A percentile compares a stretch with the other conserved stretches of the same genome.
Evolutionary conservation across 345 rosid genomes (phyloP).

Genomic region (Viola odorata): DNA sequence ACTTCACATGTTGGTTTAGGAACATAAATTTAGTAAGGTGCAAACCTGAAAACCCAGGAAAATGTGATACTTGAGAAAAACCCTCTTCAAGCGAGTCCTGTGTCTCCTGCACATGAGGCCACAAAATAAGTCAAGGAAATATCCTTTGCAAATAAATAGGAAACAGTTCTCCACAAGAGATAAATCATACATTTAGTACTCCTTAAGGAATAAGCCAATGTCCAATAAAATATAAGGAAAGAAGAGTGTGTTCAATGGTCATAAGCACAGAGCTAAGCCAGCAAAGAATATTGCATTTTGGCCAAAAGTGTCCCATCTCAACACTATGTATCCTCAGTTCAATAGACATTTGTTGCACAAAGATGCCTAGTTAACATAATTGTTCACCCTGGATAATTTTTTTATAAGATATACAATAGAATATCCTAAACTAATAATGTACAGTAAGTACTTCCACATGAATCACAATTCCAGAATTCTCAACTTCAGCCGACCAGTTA

Average conservation of each 20-base stretch:
- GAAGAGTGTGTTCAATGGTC: too few relatives aligned
- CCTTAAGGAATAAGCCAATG: background rate
- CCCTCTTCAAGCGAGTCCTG: constrained; percentile 52
- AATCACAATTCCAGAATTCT: background rate
- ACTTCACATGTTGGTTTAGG: constrained; percentile 6
- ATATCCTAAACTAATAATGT: background rate
- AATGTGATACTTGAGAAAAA: constrained; percentile 46
- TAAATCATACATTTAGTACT: background rate
- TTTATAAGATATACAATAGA: background rate
- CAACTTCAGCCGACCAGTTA: background rate
- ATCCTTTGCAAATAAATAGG: background rate
- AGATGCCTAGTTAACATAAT: background rate
- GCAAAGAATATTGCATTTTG: background rate
- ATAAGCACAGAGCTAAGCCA: background rate
- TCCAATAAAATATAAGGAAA: background rate
- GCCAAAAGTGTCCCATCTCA: background rate
- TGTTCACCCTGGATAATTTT: background rate
- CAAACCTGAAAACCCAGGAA: constrained; percentile 68
- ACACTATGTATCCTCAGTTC: background rate
- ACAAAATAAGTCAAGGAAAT: constrained; percentile 10
- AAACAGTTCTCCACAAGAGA: background rate
- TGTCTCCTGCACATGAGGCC: constrained; percentile 47
- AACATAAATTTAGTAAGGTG: constrained; percentile 11
- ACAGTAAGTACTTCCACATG: background rate
- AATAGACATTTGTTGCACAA: background rate